Evolutionary conservation across 805 yeast species (phyloP), one percentile per base, ranked within the genome.

Genomic region (Monosporozyma servazzii): DNA sequence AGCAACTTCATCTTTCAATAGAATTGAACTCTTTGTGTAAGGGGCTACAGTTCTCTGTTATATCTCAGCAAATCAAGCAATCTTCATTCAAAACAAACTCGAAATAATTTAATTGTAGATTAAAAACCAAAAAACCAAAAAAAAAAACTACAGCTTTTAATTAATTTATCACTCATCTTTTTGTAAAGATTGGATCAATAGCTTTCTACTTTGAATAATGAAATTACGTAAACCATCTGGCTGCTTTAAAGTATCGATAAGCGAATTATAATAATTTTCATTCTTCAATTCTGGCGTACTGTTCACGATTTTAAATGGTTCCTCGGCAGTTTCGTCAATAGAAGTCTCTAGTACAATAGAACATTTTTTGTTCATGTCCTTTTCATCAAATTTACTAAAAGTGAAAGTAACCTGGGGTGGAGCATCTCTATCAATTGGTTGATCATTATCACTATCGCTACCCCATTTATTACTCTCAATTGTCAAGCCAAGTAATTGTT

Each of bases 401-500:
- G 69, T 65, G 58, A 83, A 78, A 52, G 65, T 67, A 10, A 41
- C 44, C 23, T 21, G 29, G 5, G 44, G 44, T 21, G 44, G 29
- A 2, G 29, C 23, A 27, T 9, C 48, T 67, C 65, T 40, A 67
- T 69, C 7, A 72, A 60, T 40, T 61, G 62, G 21, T 54, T 25
- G 27, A 25, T 56, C 25, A 71, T 62, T 54, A 72, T 70, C 3
- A 63, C 58, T 29, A 71, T 64, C 43, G 68, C 20, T 17, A 37
- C 15, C 44, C 44, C 44, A 41, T 41, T 68, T 64, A 1, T 78
- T 63, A 3, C 80, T 81, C 50, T 77, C 79, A 18, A 83, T 74
- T 36, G 69, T 68, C 51, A 83, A 60, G 1, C 88, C 88, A 44
- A 81, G 66, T 47, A 79, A 66, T 39, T 69, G 63, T 54, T 82